phyloP scores from a whole-genome alignment of 2,329 filamentous ascomycete genomes.

The Simplicillium sp. region DNA sequence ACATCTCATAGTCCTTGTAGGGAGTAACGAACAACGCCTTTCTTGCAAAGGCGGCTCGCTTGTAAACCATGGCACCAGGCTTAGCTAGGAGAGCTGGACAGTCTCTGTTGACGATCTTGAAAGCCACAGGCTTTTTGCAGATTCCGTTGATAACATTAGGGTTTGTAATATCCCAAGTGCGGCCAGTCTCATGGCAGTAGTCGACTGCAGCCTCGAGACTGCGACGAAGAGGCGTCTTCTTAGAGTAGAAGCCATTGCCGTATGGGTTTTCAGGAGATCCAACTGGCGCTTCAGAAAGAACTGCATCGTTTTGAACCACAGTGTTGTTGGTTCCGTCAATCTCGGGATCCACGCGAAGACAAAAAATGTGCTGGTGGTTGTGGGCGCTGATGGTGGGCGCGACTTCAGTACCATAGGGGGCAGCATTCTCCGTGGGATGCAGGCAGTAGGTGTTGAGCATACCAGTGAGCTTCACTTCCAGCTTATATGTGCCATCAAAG shows the following conservation, averaged over 20 bases:
- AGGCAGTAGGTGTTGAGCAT: slow-evolving; percentile 34
- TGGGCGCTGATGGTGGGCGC: slow-evolving; percentile 52
- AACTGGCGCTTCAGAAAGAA: slow-evolving; percentile 48
- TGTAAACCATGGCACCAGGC: slow-evolving; percentile 24
- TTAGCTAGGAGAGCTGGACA: slow-evolving; percentile 38
- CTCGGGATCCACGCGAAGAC: slow-evolving; percentile 55
- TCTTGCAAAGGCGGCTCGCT: slow-evolving; percentile 29
- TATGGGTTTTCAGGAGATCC: slow-evolving; percentile 62
- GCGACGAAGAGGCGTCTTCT: slow-evolving; percentile 15
- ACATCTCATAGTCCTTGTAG: slow-evolving; percentile 30
- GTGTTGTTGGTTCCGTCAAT: slow-evolving; percentile 54
- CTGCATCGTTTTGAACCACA: slow-evolving; percentile 62
- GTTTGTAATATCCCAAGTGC: slow-evolving; percentile 37
- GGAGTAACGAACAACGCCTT: slow-evolving; percentile 33
- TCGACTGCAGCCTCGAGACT: slow-evolving; percentile 12
- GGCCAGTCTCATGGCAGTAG: slow-evolving; percentile 18
- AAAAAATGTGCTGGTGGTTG: slow-evolving; percentile 64
- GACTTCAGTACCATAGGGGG: slow-evolving; percentile 53
- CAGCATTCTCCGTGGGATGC: slow-evolving; percentile 20
- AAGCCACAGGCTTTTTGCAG: slow-evolving; percentile 32
- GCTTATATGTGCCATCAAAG: slow-evolving; percentile 57
- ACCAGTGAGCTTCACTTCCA: slow-evolving; percentile 45
- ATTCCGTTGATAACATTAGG: slow-evolving; percentile 26
- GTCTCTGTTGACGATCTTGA: slow-evolving; percentile 32
- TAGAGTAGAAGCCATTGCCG: slow-evolving; percentile 59